Evolutionary conservation across 2,329 filamentous ascomycete species (phyloP).

Genomic region (Colletotrichum sp.): DNA sequence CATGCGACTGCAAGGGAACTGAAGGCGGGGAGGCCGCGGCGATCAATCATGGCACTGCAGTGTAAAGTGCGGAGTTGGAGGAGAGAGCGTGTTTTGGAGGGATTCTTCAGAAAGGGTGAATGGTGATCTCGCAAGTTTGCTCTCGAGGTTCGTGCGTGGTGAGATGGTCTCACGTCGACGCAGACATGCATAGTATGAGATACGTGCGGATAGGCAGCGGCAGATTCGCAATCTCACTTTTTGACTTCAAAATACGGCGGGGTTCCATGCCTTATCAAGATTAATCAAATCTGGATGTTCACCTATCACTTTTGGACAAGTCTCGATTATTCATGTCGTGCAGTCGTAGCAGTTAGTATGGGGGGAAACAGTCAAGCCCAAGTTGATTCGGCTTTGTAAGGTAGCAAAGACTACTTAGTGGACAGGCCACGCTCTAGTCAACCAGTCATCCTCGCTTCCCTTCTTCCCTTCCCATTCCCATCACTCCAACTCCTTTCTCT

Average conservation of each 20-base stretch:
- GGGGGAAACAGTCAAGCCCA: background rate
- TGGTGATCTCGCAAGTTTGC: background rate
- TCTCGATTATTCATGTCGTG: background rate
- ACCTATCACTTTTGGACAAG: background rate
- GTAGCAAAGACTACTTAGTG: background rate
- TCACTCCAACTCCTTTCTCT: background rate
- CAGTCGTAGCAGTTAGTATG: background rate
- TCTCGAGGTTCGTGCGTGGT: background rate
- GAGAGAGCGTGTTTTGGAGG: background rate
- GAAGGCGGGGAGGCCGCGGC: constrained; percentile 10
- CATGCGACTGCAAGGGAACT: constrained; percentile 63
- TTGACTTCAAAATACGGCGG: background rate
- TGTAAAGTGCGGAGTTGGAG: background rate
- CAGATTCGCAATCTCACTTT: background rate
- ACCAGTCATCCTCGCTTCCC: background rate
- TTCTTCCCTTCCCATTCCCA: background rate
- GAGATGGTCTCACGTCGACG: background rate
- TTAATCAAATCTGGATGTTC: background rate
- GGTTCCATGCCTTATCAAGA: background rate
- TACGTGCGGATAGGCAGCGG: background rate
- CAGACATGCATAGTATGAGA: background rate
- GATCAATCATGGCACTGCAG: background rate
- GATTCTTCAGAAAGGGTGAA: background rate
- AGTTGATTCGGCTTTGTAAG: constrained; percentile 10
- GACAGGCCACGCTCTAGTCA: background rate